Conservation (phyloP, 148 eudicot genomes). For the Selenicereus undatus region DNA sequence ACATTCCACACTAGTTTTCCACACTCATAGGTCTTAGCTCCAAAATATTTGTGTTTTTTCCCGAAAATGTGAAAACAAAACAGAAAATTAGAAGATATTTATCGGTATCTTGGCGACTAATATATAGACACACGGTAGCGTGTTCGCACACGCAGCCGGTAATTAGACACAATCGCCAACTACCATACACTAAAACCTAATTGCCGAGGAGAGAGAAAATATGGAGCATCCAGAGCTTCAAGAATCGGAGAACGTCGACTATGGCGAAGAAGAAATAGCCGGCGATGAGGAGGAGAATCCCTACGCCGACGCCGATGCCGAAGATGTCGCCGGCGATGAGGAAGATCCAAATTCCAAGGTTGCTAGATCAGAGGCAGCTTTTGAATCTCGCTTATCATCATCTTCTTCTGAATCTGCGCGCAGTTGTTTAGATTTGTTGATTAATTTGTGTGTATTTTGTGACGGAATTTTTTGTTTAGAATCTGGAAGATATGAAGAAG, state of each 20-base stretch:
- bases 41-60: no score
- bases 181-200: background rate
- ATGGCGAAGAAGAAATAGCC: constrained; percentile 14
- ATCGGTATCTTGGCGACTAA: background rate
- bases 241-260: constrained; percentile 20
- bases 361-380: no score
- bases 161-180: background rate
- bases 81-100: background rate
- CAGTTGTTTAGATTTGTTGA: background rate
- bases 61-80: background rate
- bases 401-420: background rate
- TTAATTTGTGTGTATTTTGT: background rate
- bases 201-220: background rate
- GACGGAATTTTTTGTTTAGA: background rate
- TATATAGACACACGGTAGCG: background rate
- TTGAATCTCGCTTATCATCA: background rate
- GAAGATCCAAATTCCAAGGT: constrained; percentile 32
- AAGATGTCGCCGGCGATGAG: constrained; percentile 10
- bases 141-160: background rate
- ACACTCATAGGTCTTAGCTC: no score
- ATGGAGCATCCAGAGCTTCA: constrained; percentile 29
- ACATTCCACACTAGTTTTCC: no score
- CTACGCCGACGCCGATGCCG: constrained; percentile 11
- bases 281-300: constrained; percentile 21
- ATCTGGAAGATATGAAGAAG: constrained; percentile 33